Evolutionary conservation across 2,329 filamentous ascomycete species (phyloP), one percentile per base, ranked within the genome.

Genomic region (Arachnomyces sp.): DNA sequence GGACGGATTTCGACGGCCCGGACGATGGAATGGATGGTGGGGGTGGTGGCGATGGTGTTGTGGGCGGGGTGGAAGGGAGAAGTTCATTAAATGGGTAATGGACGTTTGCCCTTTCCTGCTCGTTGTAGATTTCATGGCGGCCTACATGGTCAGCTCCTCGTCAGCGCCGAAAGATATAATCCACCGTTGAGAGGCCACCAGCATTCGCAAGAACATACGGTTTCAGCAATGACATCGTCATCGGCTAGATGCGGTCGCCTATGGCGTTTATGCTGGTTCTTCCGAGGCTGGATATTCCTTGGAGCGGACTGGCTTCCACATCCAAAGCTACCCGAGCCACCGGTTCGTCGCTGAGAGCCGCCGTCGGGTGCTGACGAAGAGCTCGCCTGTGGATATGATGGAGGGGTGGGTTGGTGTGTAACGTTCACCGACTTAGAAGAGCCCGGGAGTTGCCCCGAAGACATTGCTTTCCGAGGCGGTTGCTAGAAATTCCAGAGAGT

Each of bases 61-160:
- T 15, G 83, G 82, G 35, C 86, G 78, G 31, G 84, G 80, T 15
- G 89, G 85, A 14, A 87, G 71, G 33, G 84, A 80, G 64, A 95
- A 94, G 68, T 90, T 90, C 74, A 98, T 85, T 42, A 98, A 69
- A 64, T 98, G 92, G 31, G 92, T 96, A 59, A 98, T 98, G 55
- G 86, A 94, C 39, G 88, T 95, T 65, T 95, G 90, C 39, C 92
- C 92, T 54, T 92, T 86, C 44, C 92, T 82, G 53, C 79, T 80
- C 52, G 68, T 80, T 45, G 75, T 72, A 39, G 76, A 75, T 59
- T 67, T 74, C 75, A 80, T 82, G 65, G 72, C 74, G 65, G 72
- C 72, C 77, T 75, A 50, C 28, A 39, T 29, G 45, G 28, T 25
- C 38, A 40, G 44, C 28, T 38, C 34, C 18, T 37, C 16, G 39